These are phyloP conservation scores for Proliferodiscus dingleyae DNA, from an alignment of 2,329 filamentous ascomycete species.

Conservation along the genomic window DNA sequence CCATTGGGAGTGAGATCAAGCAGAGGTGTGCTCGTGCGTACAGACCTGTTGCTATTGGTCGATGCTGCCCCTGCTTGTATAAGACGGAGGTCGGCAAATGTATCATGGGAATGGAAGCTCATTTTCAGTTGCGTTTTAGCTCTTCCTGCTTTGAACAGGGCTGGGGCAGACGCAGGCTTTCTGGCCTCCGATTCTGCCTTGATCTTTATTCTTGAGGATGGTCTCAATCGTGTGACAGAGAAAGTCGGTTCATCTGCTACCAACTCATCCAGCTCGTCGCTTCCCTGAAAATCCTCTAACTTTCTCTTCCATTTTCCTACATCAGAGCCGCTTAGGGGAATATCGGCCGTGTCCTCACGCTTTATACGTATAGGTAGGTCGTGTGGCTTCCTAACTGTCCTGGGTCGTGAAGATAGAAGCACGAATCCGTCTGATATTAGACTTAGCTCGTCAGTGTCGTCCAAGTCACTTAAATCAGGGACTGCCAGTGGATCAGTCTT, in stretches of 20 bases:
- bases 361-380: slow-evolving; percentile 12
- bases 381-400: slow-evolving; percentile 5
- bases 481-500: not conserved
- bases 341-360: slow-evolving; percentile 11
- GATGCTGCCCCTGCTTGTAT: not conserved
- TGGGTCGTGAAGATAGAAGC: slow-evolving; percentile 18
- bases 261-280: slow-evolving; percentile 10
- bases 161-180: not conserved
- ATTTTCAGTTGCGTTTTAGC: not conserved
- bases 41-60: not conserved
- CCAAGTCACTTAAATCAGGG: slow-evolving; percentile 3
- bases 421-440: slow-evolving; percentile 21
- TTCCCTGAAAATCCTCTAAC: slow-evolving; percentile 10
- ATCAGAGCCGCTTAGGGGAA: slow-evolving; percentile 1
- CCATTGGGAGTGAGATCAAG: slow-evolving; percentile 23
- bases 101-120: not conserved
- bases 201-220: slow-evolving; percentile 2
- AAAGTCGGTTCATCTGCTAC: slow-evolving; percentile 4
- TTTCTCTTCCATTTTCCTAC: slow-evolving; percentile 15
- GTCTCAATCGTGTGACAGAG: not conserved
- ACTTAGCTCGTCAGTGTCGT: slow-evolving; percentile 29
- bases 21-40: slow-evolving; percentile 18
- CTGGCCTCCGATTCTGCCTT: slow-evolving; percentile 2
- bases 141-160: not conserved
- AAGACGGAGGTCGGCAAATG: slow-evolving; percentile 1